Evolutionary conservation across 176 grass and related monocot species (phyloP), one percentile per base, ranked within the genome.

Genomic region (Musa schizocarpa): DNA sequence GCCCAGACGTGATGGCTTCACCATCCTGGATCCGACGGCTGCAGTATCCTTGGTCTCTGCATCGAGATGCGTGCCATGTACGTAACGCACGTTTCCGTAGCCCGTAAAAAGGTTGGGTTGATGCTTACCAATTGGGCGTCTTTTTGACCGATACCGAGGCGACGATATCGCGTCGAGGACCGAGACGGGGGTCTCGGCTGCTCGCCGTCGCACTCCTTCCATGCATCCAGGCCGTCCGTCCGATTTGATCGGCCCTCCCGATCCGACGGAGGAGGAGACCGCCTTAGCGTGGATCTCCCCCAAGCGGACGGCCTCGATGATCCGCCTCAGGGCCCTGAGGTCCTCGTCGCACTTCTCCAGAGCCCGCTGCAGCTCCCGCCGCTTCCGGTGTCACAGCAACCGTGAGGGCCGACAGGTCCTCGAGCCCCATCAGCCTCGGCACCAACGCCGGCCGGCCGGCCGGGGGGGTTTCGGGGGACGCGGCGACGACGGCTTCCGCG

Each of bases 301-400:
- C 16, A 83, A 56, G 79, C 84, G 86, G 20, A 98, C 90, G 72
- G 88, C 86, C 23, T 87, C 90, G 68, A 98, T 94, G 80, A 98
- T 91, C 82, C 82, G 85, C 61, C 88, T 81, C 53, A 98, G 84
- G 69, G 88, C 73, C 80, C 89, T 83, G 61, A 98, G 87, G 79
- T 98, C 95, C 57, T 98, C 95, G 79, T 93, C 95, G 69, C 95
- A 98, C 82, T 93, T 93, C 88, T 98, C 90, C 65, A 98, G 85
- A 16, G 95, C 95, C 52, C 86, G 88, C n/a, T 93, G 88, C 13
- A 98, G 84, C 82, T 88, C 88, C 79, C 83, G 82, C 54, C 95
- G 77, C 74, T 93, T 68, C 78, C 0, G 74, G n/a, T 17, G 81
- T 51, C 23, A 70, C 79, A 0, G 88, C 83, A 2, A 73, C 13